Evolutionary conservation across 2,329 filamentous ascomycete genomes (phyloP).

Genomic region (Myrmaecium sp.): DNA sequence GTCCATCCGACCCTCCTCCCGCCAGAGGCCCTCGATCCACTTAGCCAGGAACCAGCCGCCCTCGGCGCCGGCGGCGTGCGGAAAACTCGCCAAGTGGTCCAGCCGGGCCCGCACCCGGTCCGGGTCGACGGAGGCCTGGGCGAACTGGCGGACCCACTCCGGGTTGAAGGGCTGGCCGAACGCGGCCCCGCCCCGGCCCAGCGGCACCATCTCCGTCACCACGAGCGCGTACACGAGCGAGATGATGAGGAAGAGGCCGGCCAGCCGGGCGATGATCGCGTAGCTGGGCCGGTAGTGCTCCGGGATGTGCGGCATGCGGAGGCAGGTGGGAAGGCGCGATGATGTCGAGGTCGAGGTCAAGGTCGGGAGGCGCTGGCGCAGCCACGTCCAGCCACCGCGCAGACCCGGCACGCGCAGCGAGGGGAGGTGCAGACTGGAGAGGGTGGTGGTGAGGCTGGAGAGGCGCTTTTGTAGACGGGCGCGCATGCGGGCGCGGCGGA

Average conservation of each 20-base stretch:
- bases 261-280: conserved; percentile 54
- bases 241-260: conserved; percentile 59
- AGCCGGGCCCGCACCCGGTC: conserved; percentile 48
- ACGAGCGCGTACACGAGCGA: conserved; percentile 72
- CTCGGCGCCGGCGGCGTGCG: conserved; percentile 87
- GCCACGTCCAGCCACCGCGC: conserved; percentile 10
- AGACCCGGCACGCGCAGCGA: conserved; percentile 25
- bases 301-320: conserved; percentile 25
- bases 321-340: conserved; percentile 8
- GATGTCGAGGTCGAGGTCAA: no score
- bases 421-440: conserved; percentile 39
- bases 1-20: conserved; percentile 54
- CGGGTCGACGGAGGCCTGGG: conserved; percentile 57
- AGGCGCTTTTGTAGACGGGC: conserved; percentile 39
- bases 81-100: conserved; percentile 62
- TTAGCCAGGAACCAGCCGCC: conserved; percentile 75
- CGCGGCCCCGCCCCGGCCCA: conserved; percentile 39
- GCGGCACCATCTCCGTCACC: conserved; percentile 65
- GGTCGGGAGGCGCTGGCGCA: conserved; percentile 11
- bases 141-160: conserved; percentile 59
- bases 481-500: conserved; percentile 13
- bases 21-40: conserved; percentile 68
- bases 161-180: conserved; percentile 62
- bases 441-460: conserved; percentile 36
- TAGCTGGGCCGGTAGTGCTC: conserved; percentile 36